phyloP scores from a whole-genome alignment of 768 basidiomycete species.

The Hemileccinum rubropunctum region DNA sequence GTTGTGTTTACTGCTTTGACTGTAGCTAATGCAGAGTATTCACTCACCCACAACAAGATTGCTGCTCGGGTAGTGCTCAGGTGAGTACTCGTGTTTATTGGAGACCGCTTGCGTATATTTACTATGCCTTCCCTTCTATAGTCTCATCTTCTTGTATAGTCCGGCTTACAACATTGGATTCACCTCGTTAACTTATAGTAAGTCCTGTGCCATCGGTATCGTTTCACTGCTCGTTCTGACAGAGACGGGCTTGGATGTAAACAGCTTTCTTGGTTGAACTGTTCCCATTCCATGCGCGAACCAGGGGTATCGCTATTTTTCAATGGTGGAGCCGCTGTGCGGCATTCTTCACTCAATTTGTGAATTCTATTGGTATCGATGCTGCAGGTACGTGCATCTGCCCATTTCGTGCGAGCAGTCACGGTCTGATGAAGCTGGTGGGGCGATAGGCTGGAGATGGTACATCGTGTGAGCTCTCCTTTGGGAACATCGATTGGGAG shows the following conservation, averaged over 20 bases:
- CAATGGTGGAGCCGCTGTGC: constrained; percentile 51
- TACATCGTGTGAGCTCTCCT: constrained; percentile 6
- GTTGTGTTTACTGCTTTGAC: too few relatives aligned
- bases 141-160: constrained; percentile 22
- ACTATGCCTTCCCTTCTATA: too few relatives aligned
- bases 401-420: constrained; percentile 15
- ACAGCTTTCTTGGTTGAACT: constrained; percentile 67
- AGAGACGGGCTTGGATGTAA: neutral
- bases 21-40: too few relatives aligned
- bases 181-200: neutral
- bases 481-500: neutral
- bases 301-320: constrained; percentile 60
- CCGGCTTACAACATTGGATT: too few relatives aligned
- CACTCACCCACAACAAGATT: too few relatives aligned
- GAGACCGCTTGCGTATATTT: neutral
- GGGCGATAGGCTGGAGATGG: too few relatives aligned
- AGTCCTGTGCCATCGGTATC: neutral
- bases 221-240: neutral
- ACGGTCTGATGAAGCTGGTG: too few relatives aligned
- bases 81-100: constrained; percentile 1
- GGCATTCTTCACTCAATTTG: constrained; percentile 11
- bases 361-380: too few relatives aligned
- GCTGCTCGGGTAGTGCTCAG: too few relatives aligned
- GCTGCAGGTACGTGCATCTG: too few relatives aligned
- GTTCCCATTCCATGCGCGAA: constrained; percentile 62